These are phyloP conservation scores for Akanthomyces lecanii DNA, from an alignment of 2,329 filamentous ascomycete species.

Conservation along the genomic window DNA sequence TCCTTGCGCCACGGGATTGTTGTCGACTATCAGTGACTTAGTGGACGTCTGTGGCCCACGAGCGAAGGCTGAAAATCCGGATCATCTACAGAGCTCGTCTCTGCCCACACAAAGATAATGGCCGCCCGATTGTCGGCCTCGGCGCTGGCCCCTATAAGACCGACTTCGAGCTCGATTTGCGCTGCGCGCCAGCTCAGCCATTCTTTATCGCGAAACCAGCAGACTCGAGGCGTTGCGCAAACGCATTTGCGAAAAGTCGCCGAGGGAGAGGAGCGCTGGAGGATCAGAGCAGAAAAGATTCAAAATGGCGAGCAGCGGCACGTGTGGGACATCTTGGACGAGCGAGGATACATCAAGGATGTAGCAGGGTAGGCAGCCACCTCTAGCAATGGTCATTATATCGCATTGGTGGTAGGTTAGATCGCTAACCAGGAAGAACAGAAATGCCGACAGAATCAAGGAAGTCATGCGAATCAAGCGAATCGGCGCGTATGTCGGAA, in stretches of 20 bases:
- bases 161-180: constrained; percentile 25
- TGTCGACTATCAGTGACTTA: neutral
- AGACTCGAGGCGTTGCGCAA: constrained; percentile 35
- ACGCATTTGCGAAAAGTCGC: constrained; percentile 42
- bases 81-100: neutral
- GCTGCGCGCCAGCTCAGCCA: constrained; percentile 20
- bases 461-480: constrained; percentile 60
- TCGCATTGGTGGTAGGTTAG: neutral
- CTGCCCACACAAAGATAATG: constrained; percentile 23
- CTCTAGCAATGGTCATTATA: constrained; percentile 21
- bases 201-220: constrained; percentile 23
- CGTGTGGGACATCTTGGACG: constrained; percentile 62
- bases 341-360: constrained; percentile 70
- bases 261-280: constrained; percentile 45
- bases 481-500: constrained; percentile 72
- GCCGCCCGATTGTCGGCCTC: constrained; percentile 24
- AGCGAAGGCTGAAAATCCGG: too few species aligned
- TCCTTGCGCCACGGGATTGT: constrained; percentile 1
- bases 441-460: constrained; percentile 51
- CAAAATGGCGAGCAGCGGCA: constrained; percentile 45
- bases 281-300: constrained; percentile 43
- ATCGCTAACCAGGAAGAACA: constrained; percentile 21
- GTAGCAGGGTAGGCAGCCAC: constrained; percentile 59
- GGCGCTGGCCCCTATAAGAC: constrained; percentile 25
- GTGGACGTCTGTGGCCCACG: too few species aligned